Conservation (phyloP, 2,329 filamentous ascomycete genomes). For the Cyclaneusma minus region DNA sequence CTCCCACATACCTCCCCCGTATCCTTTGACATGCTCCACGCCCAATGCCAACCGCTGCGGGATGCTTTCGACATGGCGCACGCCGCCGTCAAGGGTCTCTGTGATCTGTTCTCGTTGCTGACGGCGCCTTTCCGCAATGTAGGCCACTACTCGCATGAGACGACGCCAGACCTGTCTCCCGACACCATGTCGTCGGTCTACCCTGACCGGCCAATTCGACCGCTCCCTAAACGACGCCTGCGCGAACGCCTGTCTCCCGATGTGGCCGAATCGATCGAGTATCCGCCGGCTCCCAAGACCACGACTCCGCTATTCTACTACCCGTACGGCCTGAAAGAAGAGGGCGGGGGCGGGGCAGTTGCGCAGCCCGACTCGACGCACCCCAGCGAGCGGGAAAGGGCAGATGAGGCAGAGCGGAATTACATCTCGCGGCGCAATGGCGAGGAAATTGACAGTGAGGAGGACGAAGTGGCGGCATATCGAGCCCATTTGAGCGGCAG, state of each 20-base stretch:
- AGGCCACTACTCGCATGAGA: constrained; percentile 22
- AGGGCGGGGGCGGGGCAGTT: constrained; percentile 15
- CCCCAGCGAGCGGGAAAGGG: constrained; percentile 15
- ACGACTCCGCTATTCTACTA: constrained; percentile 65
- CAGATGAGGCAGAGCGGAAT: constrained; percentile 16
- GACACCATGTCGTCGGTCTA: constrained; percentile 71
- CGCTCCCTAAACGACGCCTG: constrained; percentile 75
- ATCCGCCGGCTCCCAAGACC: constrained; percentile 59
- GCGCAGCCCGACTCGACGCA: constrained; percentile 13
- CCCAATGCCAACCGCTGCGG: background rate
- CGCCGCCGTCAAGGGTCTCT: background rate
- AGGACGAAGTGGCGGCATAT: constrained; percentile 32
- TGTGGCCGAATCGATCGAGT: constrained; percentile 67
- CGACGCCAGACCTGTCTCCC: constrained; percentile 37
- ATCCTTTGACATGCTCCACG: constrained; percentile 1
- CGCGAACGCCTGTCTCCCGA: constrained; percentile 79
- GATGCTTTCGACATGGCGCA: background rate
- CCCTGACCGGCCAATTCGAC: constrained; percentile 83
- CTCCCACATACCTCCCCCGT: constrained; percentile 2
- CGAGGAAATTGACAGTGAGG: constrained; percentile 42
- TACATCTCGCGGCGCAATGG: constrained; percentile 33
- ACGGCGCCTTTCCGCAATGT: constrained; percentile 2
- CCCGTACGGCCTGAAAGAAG: constrained; percentile 27
- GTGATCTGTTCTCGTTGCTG: constrained; percentile 1
- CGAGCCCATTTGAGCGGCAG: constrained; percentile 25